phyloP scores from a whole-genome alignment of 2,329 filamentous ascomycete species.

The Cladophialophora bantiana region DNA sequence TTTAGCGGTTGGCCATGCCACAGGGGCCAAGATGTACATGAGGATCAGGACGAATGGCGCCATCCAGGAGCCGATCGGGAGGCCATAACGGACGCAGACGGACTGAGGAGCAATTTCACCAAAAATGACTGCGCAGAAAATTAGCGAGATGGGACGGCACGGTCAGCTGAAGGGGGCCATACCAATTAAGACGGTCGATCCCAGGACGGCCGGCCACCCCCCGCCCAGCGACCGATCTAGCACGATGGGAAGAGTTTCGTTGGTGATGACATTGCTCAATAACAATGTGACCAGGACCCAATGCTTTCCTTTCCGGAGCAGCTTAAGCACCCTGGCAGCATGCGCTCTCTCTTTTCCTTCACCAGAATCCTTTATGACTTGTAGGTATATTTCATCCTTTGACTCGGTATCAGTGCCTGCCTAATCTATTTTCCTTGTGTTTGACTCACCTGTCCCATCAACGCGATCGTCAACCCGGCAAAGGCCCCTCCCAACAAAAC shows the following conservation, averaged over 20 bases:
- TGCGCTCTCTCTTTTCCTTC: conserved; percentile 86
- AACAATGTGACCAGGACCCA: conserved; percentile 97
- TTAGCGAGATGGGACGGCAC: conserved; percentile 14
- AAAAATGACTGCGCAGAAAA: conserved; percentile 77
- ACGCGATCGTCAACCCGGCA: conserved; percentile 78
- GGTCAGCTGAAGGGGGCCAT: conserved; percentile 46
- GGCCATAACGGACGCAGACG: conserved; percentile 91
- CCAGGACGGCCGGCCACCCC: conserved; percentile 90
- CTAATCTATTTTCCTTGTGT: conserved; percentile 1
- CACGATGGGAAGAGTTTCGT: conserved; percentile 94
- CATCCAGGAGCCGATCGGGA: conserved; percentile 94
- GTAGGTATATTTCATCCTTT: conserved; percentile 94
- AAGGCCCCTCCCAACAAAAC: conserved; percentile 92
- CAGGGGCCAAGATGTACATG: conserved; percentile 89
- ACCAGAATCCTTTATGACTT: conserved; percentile 87
- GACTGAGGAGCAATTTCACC: conserved; percentile 96
- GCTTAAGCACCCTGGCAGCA: conserved; percentile 77
- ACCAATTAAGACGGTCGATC: conserved; percentile 94
- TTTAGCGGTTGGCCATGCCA: conserved; percentile 95
- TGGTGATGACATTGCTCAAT: conserved; percentile 95
- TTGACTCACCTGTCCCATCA: conserved; percentile 66
- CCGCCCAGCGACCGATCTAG: conserved; percentile 92
- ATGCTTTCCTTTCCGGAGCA: conserved; percentile 90
- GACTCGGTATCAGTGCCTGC: conserved; percentile 7
- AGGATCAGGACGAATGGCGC: conserved; percentile 82